These are phyloP conservation scores for Friedmanniomyces simplex DNA, from an alignment of 495 filamentous ascomycete genomes.

Conservation along the genomic window DNA sequence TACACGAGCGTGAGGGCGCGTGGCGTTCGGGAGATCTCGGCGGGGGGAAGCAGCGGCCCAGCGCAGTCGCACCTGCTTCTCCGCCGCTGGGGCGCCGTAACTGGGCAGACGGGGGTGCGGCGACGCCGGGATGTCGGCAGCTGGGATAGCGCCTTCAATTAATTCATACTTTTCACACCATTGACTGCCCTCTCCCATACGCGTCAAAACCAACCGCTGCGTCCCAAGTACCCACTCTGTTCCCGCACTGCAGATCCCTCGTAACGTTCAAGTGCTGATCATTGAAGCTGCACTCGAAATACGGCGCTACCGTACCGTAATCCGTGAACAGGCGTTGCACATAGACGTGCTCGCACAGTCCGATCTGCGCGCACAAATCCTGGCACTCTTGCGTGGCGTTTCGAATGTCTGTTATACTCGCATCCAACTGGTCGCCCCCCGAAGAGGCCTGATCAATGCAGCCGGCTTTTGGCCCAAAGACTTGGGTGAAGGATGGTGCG, in stretches of 20 bases:
- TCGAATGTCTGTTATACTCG: neutral
- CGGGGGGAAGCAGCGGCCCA: too few species aligned
- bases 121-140: too few species aligned
- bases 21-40: neutral
- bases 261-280: neutral
- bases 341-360: neutral
- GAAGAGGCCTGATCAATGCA: neutral
- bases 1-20: neutral
- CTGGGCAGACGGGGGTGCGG: too few species aligned
- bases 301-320: neutral
- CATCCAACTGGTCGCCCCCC: neutral
- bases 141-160: too few species aligned
- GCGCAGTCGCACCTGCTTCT: too few species aligned
- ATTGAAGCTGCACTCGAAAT: neutral
- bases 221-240: neutral
- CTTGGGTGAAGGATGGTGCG: conserved; percentile 5
- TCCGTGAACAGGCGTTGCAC: conserved; percentile 2
- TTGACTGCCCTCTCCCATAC: neutral
- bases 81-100: too few species aligned
- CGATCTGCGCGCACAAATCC: conserved; percentile 1
- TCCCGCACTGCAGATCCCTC: conserved; percentile 1
- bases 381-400: conserved; percentile 1
- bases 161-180: neutral
- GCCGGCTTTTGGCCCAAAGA: conserved; percentile 1
- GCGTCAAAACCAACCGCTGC: conserved; percentile 3